These are phyloP conservation scores for Coniochaeta prunicola DNA, from an alignment of 2,329 filamentous ascomycete genomes.

Conservation along the genomic window DNA sequence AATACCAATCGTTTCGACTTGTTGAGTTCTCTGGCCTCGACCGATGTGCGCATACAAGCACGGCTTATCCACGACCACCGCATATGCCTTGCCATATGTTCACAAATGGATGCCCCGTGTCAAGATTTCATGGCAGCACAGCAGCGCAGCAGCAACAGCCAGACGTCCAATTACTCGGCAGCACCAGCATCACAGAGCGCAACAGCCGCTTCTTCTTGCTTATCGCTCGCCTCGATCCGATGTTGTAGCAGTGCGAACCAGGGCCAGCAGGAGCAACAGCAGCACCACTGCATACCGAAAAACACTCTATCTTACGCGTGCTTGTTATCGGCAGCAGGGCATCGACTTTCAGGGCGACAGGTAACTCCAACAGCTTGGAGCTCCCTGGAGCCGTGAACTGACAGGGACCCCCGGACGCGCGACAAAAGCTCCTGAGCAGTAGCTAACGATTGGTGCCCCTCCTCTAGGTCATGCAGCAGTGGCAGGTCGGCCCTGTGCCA, in stretches of 20 bases:
- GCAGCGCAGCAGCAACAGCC: neutral
- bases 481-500: constrained; percentile 54
- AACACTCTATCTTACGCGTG: neutral
- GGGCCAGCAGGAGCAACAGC: neutral
- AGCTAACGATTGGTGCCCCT: neutral
- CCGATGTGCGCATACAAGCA: neutral
- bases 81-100: neutral
- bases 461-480: constrained; percentile 50
- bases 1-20: neutral
- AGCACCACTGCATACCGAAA: neutral
- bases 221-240: neutral
- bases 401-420: neutral
- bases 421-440: neutral
- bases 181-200: neutral
- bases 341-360: neutral
- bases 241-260: neutral
- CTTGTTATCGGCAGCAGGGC: neutral
- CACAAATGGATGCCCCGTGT: neutral
- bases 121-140: neutral
- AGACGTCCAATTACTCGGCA: neutral
- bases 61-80: neutral
- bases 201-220: neutral
- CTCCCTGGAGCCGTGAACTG: neutral
- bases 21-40: constrained; percentile 5
- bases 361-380: neutral